Conservation (phyloP, 805 yeast species). For the Suhomyces tanzawaensis region DNA sequence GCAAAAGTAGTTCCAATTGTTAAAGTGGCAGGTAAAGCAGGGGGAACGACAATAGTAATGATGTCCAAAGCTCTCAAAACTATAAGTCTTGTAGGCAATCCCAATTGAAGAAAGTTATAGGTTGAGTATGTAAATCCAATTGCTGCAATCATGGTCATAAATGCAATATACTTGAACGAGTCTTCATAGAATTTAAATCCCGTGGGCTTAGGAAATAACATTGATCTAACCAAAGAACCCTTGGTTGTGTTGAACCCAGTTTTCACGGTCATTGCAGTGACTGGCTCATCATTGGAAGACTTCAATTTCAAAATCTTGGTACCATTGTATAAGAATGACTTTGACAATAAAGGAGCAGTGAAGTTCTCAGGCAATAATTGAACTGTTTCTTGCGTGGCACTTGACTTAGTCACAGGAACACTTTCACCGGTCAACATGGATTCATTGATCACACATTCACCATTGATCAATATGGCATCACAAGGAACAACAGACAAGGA, state of each 20-base stretch:
- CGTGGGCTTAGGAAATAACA: constrained; percentile 93
- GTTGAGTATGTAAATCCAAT: constrained; percentile 85
- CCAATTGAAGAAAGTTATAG: constrained; percentile 73
- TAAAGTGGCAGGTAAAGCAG: constrained; percentile 95
- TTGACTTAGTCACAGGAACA: constrained; percentile 85
- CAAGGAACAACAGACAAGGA: constrained; percentile 74
- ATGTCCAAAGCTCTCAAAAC: constrained; percentile 88
- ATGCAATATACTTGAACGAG: constrained; percentile 93
- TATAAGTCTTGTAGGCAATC: constrained; percentile 66
- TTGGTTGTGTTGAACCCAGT: constrained; percentile 96
- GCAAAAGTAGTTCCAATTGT: constrained; percentile 97
- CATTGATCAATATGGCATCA: constrained; percentile 81
- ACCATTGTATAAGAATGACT: constrained; percentile 80
- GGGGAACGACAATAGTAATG: constrained; percentile 96
- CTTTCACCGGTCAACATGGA: constrained; percentile 98
- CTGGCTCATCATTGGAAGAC: constrained; percentile 68
- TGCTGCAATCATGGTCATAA: constrained; percentile 83
- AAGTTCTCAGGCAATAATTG: constrained; percentile 56
- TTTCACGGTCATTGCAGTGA: constrained; percentile 80
- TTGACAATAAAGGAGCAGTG: constrained; percentile 64
- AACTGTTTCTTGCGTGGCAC: constrained; percentile 63
- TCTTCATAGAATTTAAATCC: constrained; percentile 93
- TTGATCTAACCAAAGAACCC: constrained; percentile 89
- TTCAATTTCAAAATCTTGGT: constrained; percentile 85
- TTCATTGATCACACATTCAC: constrained; percentile 96